phyloP scores from a whole-genome alignment of 2,329 filamentous ascomycete species.

The Dothistroma septosporum region DNA sequence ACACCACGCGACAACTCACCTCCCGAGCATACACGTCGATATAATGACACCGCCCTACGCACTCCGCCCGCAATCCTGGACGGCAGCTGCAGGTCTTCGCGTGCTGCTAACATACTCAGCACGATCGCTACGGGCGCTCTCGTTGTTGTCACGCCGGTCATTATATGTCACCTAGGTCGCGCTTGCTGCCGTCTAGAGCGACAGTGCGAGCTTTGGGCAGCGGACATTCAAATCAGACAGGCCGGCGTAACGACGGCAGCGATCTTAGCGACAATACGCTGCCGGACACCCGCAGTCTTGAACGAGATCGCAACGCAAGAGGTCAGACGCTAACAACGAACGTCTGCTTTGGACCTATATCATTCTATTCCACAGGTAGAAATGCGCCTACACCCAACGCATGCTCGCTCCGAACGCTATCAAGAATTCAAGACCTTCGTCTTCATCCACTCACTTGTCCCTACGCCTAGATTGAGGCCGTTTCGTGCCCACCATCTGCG shows the following conservation, averaged over 20 bases:
- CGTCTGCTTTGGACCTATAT: not conserved
- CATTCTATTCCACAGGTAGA: not conserved
- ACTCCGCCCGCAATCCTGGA: too few species aligned
- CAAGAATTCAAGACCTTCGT: slow-evolving; percentile 57
- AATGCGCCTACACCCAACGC: slow-evolving; percentile 7
- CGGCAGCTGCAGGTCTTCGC: too few species aligned
- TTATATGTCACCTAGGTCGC: not conserved
- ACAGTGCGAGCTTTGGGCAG: not conserved
- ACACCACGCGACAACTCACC: too few species aligned
- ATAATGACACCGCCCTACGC: too few species aligned
- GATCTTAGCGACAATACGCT: not conserved
- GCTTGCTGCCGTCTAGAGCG: not conserved
- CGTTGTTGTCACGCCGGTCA: not conserved
- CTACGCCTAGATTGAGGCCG: slow-evolving; percentile 73
- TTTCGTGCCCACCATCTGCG: slow-evolving; percentile 84
- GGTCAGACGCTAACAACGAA: not conserved
- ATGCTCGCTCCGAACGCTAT: slow-evolving; percentile 16
- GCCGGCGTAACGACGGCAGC: not conserved
- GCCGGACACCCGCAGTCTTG: too few species aligned
- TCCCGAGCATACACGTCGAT: too few species aligned
- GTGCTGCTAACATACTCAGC: too few species aligned
- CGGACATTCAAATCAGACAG: not conserved
- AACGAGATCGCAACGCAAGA: too few species aligned
- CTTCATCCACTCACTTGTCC: slow-evolving; percentile 87
- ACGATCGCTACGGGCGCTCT: too few species aligned